A percentile compares a stretch with the other conserved stretches of the same genome.
phyloP scores from a whole-genome alignment of 116 monocot genomes.

The Trichopus zeylanicus region DNA sequence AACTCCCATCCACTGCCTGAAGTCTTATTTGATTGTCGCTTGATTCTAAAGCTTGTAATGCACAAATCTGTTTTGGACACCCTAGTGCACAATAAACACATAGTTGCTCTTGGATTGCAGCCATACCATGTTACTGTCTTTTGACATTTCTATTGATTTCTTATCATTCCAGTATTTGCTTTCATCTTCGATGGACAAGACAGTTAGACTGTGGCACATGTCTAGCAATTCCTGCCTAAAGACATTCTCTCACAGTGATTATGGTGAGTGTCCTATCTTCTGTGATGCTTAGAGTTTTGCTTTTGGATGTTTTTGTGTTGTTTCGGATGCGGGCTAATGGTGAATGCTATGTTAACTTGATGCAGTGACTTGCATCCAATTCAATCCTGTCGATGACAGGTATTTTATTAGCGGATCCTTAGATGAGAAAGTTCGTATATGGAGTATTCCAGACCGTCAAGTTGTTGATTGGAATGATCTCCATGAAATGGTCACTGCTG shows the following conservation, averaged over 20 bases:
- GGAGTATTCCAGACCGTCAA: conserved; percentile 73
- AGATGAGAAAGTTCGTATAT: conserved; percentile 79
- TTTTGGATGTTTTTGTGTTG: neutral
- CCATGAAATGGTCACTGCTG: conserved; percentile 85
- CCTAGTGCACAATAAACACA: neutral
- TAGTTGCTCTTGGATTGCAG: neutral
- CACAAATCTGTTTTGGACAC: neutral
- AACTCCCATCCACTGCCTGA: neutral
- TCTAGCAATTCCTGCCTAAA: conserved; percentile 75
- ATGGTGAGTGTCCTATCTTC: conserved; percentile 32
- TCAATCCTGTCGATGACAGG: conserved; percentile 73
- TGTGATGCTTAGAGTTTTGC: neutral
- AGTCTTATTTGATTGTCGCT: neutral
- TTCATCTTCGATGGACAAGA: conserved; percentile 97
- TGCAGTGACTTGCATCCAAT: conserved; percentile 87
- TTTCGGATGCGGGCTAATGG: conserved; percentile 3
- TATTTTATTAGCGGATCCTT: conserved; percentile 78
- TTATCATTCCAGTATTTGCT: conserved; percentile 50
- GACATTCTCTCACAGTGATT: conserved; percentile 75
- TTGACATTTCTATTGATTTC: neutral
- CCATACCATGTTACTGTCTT: neutral
- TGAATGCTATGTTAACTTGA: neutral
- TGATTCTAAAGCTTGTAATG: neutral
- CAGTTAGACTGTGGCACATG: conserved; percentile 86
- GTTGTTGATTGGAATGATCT: conserved; percentile 88